Evolutionary conservation across 768 basidiomycete species (phyloP).

Genomic region (Amanita pseudoporphyria): DNA sequence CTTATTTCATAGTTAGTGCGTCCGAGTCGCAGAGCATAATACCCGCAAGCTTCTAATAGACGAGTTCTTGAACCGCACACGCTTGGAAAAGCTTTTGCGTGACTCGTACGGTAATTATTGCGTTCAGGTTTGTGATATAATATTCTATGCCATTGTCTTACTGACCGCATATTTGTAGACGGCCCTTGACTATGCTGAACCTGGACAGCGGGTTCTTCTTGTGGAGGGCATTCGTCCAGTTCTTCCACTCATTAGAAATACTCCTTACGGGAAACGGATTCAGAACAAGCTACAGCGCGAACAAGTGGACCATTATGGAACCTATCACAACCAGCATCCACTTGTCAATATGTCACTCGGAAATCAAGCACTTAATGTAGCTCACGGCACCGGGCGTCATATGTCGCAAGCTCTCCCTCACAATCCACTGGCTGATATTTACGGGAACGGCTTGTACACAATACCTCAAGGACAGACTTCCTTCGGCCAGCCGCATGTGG

Average conservation of each 20-base stretch:
- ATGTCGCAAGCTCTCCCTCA: conserved; percentile 43
- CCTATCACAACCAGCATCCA: conserved; percentile 51
- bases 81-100: conserved; percentile 89
- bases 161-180: conserved; percentile 42
- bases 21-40: conserved; percentile 93
- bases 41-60: conserved; percentile 93
- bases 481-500: conserved; percentile 49
- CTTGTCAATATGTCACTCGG: conserved; percentile 50
- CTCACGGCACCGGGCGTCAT: conserved; percentile 42
- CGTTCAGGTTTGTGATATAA: conserved; percentile 52
- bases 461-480: conserved; percentile 43
- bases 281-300: conserved; percentile 98
- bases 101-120: conserved; percentile 98
- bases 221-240: conserved; percentile 99
- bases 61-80: conserved; percentile 88
- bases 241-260: conserved; percentile 95
- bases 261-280: conserved; percentile 98
- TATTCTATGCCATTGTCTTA: neutral
- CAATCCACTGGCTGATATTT: conserved; percentile 55
- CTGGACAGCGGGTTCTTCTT: conserved; percentile 82
- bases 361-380: conserved; percentile 43
- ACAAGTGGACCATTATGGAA: conserved; percentile 62
- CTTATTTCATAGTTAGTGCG: conserved; percentile 32
- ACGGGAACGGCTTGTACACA: conserved; percentile 54
- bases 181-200: conserved; percentile 94